phyloP scores from a whole-genome alignment of 164 flowering plant genomes.

The Malania oleifera region DNA sequence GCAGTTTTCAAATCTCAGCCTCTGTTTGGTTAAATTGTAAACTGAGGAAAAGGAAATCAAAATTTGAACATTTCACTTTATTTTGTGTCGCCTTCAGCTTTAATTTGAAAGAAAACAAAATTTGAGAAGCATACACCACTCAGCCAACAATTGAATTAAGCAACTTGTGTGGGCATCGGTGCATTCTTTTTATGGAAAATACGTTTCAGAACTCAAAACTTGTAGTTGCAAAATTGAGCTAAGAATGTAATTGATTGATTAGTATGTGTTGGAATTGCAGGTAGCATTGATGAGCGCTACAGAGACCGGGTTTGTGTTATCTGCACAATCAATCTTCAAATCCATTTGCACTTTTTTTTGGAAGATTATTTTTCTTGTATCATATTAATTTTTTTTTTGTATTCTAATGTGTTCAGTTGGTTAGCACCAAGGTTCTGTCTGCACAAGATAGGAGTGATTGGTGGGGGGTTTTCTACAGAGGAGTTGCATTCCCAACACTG shows the following conservation, averaged over 20 bases:
- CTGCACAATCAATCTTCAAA: not conserved
- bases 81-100: too few species aligned
- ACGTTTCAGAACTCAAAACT: too few species aligned
- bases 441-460: conserved; percentile 41
- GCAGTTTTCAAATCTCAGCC: not conserved
- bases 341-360: not conserved
- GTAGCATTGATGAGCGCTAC: conserved; percentile 35
- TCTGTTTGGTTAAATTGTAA: conserved; percentile 1
- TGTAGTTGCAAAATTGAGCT: not conserved
- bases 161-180: too few species aligned
- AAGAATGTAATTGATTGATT: not conserved
- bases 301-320: conserved; percentile 43
- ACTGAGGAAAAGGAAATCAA: too few species aligned
- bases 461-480: conserved; percentile 59
- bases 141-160: too few species aligned
- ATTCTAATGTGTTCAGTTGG: conserved; percentile 22
- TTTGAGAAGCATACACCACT: too few species aligned
- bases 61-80: too few species aligned
- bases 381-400: not conserved
- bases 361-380: too few species aligned
- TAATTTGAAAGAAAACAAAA: too few species aligned
- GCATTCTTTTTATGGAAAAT: too few species aligned
- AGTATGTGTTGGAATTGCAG: conserved; percentile 26
- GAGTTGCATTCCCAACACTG: conserved; percentile 62
- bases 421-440: conserved; percentile 20